Base-by-base conservation (phyloP, 208 protist species). In the Endotrypanum monterogeii region DNA sequence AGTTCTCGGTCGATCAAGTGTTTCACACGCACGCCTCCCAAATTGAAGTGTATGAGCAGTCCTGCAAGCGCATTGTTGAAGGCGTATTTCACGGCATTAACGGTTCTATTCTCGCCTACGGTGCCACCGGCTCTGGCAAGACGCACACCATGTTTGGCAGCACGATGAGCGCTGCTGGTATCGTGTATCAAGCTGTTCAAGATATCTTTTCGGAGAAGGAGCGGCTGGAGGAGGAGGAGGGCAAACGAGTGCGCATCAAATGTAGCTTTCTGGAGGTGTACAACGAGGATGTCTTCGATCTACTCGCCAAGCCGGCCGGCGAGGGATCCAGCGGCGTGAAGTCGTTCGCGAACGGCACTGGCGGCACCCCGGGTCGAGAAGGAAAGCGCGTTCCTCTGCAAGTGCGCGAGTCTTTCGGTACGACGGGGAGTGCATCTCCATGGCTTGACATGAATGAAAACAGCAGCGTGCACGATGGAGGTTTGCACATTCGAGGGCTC, bases 101-200 rank as follows among this genome's bases (percentile, higher is more conserved):
- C 74, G 92, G 90, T 20, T 87, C 91, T 14, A 89, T 98, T 28
- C 79, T 97, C 16, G 92, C 91, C 5, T 98, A 98, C 82, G 94
- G 94, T 18, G 88, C 92, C 20, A 98, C 94, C 9, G 90, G 89
- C 28, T 87, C 89, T 16, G 94, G 94, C 44, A 98, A 98, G 71
- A 98, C 94, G 52, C 88, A 95, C 84, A 97, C 89, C 37, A 98
- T 98, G 94, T 93, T 97, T 78, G 93, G 93, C 74, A 83, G 55
- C 79, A 82, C 57, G n/a, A 84, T 91, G 76, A 92, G 88, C 61
- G 83, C 80, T 12, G 89, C 86, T 18, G 93, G 93, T 25, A 86
- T 97, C 5, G 83, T 97, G 35, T 93, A 93, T 32, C 90, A 94
- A 67, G 86, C 89, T 0, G 81, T 94, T 65, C 87, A 89, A 39